Evolutionary conservation across 2,329 filamentous ascomycete genomes (phyloP).

Genomic region (Clarireedia hainanense): DNA sequence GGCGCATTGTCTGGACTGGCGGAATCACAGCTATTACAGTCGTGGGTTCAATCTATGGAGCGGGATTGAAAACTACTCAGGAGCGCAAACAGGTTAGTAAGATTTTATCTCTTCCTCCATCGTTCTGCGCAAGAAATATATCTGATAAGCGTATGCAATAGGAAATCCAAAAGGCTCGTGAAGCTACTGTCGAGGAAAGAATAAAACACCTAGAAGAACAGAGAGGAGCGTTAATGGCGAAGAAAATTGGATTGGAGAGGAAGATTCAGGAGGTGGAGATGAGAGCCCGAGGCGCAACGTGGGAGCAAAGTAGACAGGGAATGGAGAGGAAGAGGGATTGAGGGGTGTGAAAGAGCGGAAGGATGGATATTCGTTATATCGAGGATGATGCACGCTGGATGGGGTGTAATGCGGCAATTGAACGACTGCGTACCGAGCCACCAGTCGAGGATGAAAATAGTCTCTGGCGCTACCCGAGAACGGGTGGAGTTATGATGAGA

Average conservation of each 20-base stretch:
- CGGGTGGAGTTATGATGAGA: no score
- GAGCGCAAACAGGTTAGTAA: constrained; percentile 44
- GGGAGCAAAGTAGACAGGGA: constrained; percentile 30
- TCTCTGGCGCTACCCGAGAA: no score
- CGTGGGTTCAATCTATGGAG: constrained; percentile 51
- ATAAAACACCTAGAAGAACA: constrained; percentile 45
- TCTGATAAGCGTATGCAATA: constrained; percentile 18
- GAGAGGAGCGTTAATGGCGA: constrained; percentile 40
- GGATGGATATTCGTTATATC: neutral
- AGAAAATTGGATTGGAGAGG: constrained; percentile 45
- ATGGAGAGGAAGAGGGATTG: constrained; percentile 23
- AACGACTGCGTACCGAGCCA: no score
- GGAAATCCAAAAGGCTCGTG: constrained; percentile 37
- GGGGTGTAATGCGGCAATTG: neutral
- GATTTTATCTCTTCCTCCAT: neutral
- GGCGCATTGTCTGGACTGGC: constrained; percentile 45
- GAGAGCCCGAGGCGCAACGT: constrained; percentile 33
- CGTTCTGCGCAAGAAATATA: neutral
- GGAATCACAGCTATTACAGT: constrained; percentile 48
- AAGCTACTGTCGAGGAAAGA: constrained; percentile 45
- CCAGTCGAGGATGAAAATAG: neutral
- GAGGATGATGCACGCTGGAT: neutral
- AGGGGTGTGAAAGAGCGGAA: neutral
- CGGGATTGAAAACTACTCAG: constrained; percentile 45
- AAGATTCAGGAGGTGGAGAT: constrained; percentile 46